These are phyloP conservation scores for Fusarium sp. DNA, from an alignment of 2,329 filamentous ascomycete genomes.

Conservation along the genomic window DNA sequence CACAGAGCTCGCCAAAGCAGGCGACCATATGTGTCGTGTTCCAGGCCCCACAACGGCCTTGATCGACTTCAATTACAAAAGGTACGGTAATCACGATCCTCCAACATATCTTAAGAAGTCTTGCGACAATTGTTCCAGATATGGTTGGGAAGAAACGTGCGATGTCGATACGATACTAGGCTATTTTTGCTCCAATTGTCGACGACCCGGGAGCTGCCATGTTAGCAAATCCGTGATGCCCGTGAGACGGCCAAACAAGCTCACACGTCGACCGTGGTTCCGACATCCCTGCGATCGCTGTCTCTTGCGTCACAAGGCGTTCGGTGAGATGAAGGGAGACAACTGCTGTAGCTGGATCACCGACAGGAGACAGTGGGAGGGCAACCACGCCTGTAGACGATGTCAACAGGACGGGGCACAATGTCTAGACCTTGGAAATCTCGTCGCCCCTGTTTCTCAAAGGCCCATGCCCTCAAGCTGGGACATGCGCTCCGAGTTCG, in stretches of 20 bases:
- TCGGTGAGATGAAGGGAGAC: background rate
- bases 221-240: background rate
- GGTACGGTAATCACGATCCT: constrained; percentile 26
- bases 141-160: background rate
- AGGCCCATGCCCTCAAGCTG: background rate
- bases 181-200: constrained; percentile 28
- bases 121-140: constrained; percentile 6
- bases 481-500: constrained; percentile 9
- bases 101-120: background rate
- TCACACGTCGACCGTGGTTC: constrained; percentile 21
- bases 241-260: constrained; percentile 8
- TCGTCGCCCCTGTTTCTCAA: background rate
- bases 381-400: background rate
- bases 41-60: background rate
- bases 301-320: background rate
- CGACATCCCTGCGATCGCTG: constrained; percentile 39
- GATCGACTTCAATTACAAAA: constrained; percentile 12
- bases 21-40: constrained; percentile 16
- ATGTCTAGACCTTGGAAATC: constrained; percentile 14
- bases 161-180: constrained; percentile 33
- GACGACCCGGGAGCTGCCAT: background rate
- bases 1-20: background rate
- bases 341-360: constrained; percentile 28
- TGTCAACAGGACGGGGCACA: constrained; percentile 8
- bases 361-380: constrained; percentile 23